Base-by-base conservation (phyloP, 106 monocot genomes). In the Ottelia alismoides region DNA sequence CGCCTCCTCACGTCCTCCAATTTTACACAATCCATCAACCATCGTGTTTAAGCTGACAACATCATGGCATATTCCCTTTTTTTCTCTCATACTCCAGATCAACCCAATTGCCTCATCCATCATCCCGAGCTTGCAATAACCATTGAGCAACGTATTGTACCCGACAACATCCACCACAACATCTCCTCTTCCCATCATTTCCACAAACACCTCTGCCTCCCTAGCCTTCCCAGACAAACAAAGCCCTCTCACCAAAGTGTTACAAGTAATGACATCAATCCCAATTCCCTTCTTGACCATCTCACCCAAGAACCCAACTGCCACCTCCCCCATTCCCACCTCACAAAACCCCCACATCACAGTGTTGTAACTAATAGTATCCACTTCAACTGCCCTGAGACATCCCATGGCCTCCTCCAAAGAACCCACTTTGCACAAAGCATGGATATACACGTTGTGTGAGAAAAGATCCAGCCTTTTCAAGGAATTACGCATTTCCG, bases 271-370 rank as follows among this genome's bases (percentile, higher is more conserved):
- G 0, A 30, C 46, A 63, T 96, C 82, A 45, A 82, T 64, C 3
- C 53, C 50, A 35, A 82, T 28, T 12, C 89, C 78, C 45, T 32
- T 85, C 63, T 96, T 96, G 3, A 82, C 11, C 96, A 96, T 96
- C 47, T 89, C 81, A 9, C 77, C 61, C 65, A 89, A 51, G 35
- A 96, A 66, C 7, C 64, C 71, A 12, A 70, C 18, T 0, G 72
- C 85, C 5, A 44, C 28, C 22, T 66, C 66, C 25, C 53, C 76
- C 68, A 70, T 22, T 3, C 74, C 89, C 22, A 24, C 31, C 45
- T 72, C 59, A 24, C 78, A 78, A 49, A 96, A 70, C 2, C 82
- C 96, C 81, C 85, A 74, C 30, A 89, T 72, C 12, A 82, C 21
- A 6, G 72, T 61, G 31, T 96, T 96, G 53, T 89, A 96, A 52